These are phyloP conservation scores for Neoarthrinium moseri DNA, from an alignment of 2,329 filamentous ascomycete genomes.

Conservation along the genomic window DNA sequence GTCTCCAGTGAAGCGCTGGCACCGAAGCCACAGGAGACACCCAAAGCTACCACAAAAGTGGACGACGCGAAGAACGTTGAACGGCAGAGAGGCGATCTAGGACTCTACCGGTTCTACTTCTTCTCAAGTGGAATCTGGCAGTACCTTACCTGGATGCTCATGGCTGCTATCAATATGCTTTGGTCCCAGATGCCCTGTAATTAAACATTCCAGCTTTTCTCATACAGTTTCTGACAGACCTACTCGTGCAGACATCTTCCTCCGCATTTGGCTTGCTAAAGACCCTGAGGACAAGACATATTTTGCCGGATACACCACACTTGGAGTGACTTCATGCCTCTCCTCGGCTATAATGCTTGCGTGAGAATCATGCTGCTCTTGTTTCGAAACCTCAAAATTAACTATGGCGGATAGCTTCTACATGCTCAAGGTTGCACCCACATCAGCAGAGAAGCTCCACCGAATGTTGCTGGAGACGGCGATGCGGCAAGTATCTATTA, in stretches of 20 bases:
- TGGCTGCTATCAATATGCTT: neutral
- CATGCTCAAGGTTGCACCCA: neutral
- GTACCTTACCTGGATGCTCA: neutral
- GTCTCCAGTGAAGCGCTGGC: neutral
- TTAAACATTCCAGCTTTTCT: too few species aligned
- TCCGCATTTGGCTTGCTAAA: slow-evolving; percentile 33
- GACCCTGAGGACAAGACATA: slow-evolving; percentile 18
- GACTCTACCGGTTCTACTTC: slow-evolving; percentile 26
- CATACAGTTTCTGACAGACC: slow-evolving; percentile 31
- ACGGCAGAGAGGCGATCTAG: slow-evolving; percentile 30
- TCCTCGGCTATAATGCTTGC: neutral
- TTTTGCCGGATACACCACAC: neutral
- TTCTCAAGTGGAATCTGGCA: neutral
- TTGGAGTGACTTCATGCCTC: neutral
- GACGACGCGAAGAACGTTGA: slow-evolving; percentile 17
- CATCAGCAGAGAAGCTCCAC: slow-evolving; percentile 24
- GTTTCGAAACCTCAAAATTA: neutral
- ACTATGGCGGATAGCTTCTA: neutral
- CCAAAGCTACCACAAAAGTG: neutral
- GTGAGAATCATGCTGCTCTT: neutral
- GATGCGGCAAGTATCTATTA: neutral
- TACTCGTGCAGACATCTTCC: slow-evolving; percentile 21
- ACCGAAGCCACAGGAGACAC: neutral
- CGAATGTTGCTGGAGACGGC: slow-evolving; percentile 4
- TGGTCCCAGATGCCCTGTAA: neutral